A percentile compares a stretch with the other conserved stretches of the same genome.
Evolutionary conservation across 257 asterid species (phyloP).

Genomic region (Leptodermis oblonga): DNA sequence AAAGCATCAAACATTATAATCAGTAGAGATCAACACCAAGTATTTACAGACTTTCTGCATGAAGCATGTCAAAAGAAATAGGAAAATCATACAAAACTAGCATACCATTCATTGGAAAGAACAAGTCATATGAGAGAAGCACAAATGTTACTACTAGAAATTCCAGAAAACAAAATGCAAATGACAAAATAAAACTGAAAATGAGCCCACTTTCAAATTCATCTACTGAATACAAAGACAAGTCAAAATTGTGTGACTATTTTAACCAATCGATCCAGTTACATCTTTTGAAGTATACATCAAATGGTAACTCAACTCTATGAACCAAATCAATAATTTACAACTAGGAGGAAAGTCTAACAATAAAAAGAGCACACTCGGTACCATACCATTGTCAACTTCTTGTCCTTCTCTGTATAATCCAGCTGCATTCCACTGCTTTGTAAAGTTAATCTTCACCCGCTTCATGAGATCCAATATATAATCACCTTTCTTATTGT

Average conservation of each 20-base stretch:
- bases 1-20: too few relatives aligned
- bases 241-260: neutral
- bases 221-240: neutral
- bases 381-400: slow-evolving; percentile 39
- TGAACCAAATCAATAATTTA: neutral
- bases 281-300: neutral
- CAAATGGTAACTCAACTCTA: neutral
- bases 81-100: too few relatives aligned
- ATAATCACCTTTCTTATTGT: too few relatives aligned
- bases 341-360: slow-evolving; percentile 4
- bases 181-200: neutral
- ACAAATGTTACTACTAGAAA: neutral
- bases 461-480: slow-evolving; percentile 92
- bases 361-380: neutral
- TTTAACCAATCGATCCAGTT: neutral
- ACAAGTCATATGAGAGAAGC: too few relatives aligned
- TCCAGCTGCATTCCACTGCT: slow-evolving; percentile 77
- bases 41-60: neutral
- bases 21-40: neutral
- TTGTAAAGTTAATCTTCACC: slow-evolving; percentile 75
- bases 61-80: neutral
- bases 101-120: slow-evolving; percentile 1
- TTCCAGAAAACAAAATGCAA: too few relatives aligned
- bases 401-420: slow-evolving; percentile 56
- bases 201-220: neutral